These are phyloP conservation scores for Thoreauomyces humboldtii DNA, from an alignment of 192 early-diverging fungal genomes.

Conservation along the genomic window DNA sequence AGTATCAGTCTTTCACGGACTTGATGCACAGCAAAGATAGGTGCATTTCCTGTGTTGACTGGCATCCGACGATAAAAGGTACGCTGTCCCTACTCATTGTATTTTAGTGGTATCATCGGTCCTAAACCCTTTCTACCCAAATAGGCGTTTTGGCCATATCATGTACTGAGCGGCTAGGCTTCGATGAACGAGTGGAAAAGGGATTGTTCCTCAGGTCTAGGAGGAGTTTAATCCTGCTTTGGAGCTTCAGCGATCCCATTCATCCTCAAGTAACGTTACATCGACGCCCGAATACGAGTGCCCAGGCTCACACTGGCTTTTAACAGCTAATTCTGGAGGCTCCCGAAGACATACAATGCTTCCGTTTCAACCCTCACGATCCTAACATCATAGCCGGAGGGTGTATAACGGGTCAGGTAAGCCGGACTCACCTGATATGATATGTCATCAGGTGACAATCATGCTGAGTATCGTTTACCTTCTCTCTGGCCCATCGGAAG, in stretches of 20 bases:
- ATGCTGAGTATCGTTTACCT: background rate
- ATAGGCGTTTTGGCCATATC: constrained; percentile 56
- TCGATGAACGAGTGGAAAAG: constrained; percentile 52
- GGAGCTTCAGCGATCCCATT: constrained; percentile 66
- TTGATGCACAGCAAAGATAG: constrained; percentile 61
- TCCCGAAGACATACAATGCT: constrained; percentile 56
- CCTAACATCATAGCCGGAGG: constrained; percentile 58
- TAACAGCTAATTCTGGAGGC: constrained; percentile 59
- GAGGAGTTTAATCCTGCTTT: constrained; percentile 52
- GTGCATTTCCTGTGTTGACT: constrained; percentile 58
- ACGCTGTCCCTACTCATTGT: background rate
- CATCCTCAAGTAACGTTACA: constrained; percentile 59
- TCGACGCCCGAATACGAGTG: too few relatives aligned
- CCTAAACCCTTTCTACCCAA: too few relatives aligned
- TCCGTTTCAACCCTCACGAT: constrained; percentile 56
- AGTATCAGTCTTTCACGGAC: constrained; percentile 68
- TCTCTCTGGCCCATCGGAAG: constrained; percentile 5
- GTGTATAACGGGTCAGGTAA: constrained; percentile 55
- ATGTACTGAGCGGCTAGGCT: constrained; percentile 46
- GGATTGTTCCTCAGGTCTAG: constrained; percentile 44
- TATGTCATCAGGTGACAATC: background rate
- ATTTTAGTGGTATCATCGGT: background rate
- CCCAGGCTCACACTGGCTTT: too few relatives aligned
- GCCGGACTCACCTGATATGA: background rate
- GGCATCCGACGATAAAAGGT: constrained; percentile 58